phyloP scores from a whole-genome alignment of 441 rosid genomes.

The Dalechampia spathulata region DNA sequence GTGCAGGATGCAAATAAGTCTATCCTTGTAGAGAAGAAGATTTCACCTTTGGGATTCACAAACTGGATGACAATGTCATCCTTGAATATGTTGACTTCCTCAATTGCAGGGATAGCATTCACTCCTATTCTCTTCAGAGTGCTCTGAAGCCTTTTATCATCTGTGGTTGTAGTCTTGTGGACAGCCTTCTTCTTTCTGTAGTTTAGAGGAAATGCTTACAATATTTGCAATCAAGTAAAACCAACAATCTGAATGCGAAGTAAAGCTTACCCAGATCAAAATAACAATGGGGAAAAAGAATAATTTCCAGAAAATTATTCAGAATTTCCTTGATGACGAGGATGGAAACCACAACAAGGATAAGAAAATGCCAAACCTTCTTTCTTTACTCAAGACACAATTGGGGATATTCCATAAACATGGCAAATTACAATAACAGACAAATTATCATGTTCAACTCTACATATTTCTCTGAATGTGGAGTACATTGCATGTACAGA shows the following conservation, averaged over 20 bases:
- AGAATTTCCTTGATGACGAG: too few relatives aligned
- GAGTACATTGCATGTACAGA: too few relatives aligned
- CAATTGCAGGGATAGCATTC: constrained; percentile 80
- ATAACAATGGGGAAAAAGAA: too few relatives aligned
- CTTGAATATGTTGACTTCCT: constrained; percentile 89
- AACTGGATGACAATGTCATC: constrained; percentile 89
- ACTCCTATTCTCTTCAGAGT: constrained; percentile 87
- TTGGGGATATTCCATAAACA: too few relatives aligned
- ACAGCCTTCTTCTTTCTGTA: constrained; percentile 93
- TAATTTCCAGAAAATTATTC: too few relatives aligned
- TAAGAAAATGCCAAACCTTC: too few relatives aligned
- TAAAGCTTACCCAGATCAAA: too few relatives aligned
- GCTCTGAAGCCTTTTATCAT: constrained; percentile 90
- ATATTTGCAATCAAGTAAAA: neutral
- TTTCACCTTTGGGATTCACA: constrained; percentile 10
- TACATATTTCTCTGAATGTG: too few relatives aligned
- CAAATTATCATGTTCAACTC: too few relatives aligned
- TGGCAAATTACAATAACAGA: too few relatives aligned
- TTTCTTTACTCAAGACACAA: too few relatives aligned
- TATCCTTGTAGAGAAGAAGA: neutral
- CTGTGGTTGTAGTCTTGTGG: constrained; percentile 85
- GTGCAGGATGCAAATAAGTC: neutral
- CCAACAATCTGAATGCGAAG: neutral
- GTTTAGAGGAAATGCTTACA: neutral
- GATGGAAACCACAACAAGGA: too few relatives aligned